Percentiles rank a stretch among this genome's conserved stretches.
Evolutionary conservation across 1,284 basidiomycete species (phyloP).

Genomic region (Microbotryum intermedium): DNA sequence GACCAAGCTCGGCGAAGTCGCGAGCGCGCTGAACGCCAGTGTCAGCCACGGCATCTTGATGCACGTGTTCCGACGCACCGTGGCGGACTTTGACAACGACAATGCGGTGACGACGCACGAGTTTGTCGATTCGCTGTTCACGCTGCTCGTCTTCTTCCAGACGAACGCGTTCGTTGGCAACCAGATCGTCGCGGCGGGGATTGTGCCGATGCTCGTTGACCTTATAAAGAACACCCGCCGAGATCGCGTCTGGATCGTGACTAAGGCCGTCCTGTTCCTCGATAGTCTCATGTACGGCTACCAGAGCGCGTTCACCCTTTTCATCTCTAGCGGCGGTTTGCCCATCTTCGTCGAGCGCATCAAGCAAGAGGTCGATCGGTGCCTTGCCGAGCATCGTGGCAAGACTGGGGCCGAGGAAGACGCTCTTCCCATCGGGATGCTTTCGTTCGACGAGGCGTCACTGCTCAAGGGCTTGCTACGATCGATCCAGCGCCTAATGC

Average conservation of each 20-base stretch:
- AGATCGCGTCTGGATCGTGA: constrained; percentile 57
- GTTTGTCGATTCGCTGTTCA: constrained; percentile 75
- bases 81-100: constrained; percentile 51
- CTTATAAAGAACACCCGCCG: constrained; percentile 67
- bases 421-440: constrained; percentile 23
- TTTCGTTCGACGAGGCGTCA: constrained; percentile 39
- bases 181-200: constrained; percentile 94
- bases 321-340: constrained; percentile 76
- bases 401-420: constrained; percentile 47
- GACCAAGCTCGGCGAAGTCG: constrained; percentile 71
- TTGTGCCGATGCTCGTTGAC: constrained; percentile 81
- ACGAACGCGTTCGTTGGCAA: constrained; percentile 75
- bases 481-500: constrained; percentile 93
- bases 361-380: constrained; percentile 65
- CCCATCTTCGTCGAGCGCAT: constrained; percentile 77
- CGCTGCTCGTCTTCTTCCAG: constrained; percentile 79
- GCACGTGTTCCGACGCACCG: constrained; percentile 71
- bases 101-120: constrained; percentile 53
- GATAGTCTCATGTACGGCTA: constrained; percentile 89
- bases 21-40: constrained; percentile 85
- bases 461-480: constrained; percentile 83
- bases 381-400: constrained; percentile 52
- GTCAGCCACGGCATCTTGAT: constrained; percentile 93
- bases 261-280: constrained; percentile 72
- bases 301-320: constrained; percentile 76